phyloP scores from a whole-genome alignment of 345 rosid genomes.

The Populus deltoides region DNA sequence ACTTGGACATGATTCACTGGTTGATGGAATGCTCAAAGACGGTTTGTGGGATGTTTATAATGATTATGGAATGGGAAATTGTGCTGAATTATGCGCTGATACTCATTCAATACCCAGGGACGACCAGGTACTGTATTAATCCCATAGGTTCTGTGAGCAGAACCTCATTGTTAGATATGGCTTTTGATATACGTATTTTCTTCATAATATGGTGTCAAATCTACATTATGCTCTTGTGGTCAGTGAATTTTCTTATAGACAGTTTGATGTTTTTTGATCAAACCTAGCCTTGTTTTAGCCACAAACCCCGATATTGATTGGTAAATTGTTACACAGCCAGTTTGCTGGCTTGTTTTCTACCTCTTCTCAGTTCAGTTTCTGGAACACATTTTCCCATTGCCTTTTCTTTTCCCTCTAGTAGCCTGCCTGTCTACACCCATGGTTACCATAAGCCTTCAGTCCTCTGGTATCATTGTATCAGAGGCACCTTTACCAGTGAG shows the following conservation, averaged over 20 bases:
- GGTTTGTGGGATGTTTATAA: constrained; percentile 97
- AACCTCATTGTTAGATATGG: background rate
- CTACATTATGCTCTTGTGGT: no score
- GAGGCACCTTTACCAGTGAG: no score
- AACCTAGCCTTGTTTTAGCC: background rate
- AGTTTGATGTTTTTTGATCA: background rate
- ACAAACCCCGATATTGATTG: background rate
- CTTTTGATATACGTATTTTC: background rate
- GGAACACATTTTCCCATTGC: background rate
- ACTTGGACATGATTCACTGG: constrained; percentile 83
- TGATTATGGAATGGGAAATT: constrained; percentile 89
- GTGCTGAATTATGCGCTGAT: constrained; percentile 94
- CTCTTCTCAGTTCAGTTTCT: background rate
- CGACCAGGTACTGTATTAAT: constrained; percentile 57
- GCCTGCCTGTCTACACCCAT: background rate
- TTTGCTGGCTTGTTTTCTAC: background rate
- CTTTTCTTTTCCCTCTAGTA: background rate
- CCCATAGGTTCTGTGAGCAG: background rate
- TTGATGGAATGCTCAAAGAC: constrained; percentile 96
- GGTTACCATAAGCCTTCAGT: background rate
- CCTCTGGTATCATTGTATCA: background rate
- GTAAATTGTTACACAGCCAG: background rate
- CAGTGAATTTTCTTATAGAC: no score
- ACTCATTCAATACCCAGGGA: constrained; percentile 68
- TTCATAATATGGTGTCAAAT: background rate